A percentile compares a stretch with the other conserved stretches of the same genome.
phyloP scores from a whole-genome alignment of 2,329 filamentous ascomycete genomes.

The Venturia nashicola region DNA sequence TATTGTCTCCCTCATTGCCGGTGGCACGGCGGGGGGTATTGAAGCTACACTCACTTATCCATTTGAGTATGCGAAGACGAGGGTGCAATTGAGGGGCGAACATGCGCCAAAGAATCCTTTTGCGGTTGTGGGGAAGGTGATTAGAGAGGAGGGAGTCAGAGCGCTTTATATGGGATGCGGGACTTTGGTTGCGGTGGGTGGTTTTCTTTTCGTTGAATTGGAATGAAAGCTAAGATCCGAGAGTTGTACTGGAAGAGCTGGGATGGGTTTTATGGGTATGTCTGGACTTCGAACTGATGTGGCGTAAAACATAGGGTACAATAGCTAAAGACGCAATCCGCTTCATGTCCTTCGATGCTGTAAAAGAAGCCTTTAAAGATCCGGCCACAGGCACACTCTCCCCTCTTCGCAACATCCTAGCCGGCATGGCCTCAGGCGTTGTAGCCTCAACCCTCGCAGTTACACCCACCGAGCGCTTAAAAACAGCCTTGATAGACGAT shows the following conservation, averaged over 20 bases:
- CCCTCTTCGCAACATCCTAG: slow-evolving; percentile 43
- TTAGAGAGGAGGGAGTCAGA: slow-evolving; percentile 41
- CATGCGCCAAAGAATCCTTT: slow-evolving; percentile 42
- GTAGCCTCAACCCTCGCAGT: slow-evolving; percentile 52
- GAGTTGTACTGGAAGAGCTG: background rate
- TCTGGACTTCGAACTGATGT: background rate
- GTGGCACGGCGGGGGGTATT: slow-evolving; percentile 26
- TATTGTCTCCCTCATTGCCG: slow-evolving; percentile 24
- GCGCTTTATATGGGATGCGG: slow-evolving; percentile 53
- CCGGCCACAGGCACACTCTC: slow-evolving; percentile 44
- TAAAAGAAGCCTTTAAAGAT: slow-evolving; percentile 46
- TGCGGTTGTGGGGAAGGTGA: slow-evolving; percentile 41
- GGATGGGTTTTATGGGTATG: background rate
- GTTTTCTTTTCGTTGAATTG: background rate
- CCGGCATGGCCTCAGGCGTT: slow-evolving; percentile 52
- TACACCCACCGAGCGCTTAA: slow-evolving; percentile 56
- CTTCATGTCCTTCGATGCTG: slow-evolving; percentile 54
- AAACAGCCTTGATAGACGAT: slow-evolving; percentile 55
- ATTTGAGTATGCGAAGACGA: slow-evolving; percentile 56
- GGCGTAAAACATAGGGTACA: slow-evolving; percentile 32
- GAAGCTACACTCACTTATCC: slow-evolving; percentile 39
- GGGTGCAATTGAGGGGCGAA: slow-evolving; percentile 42
- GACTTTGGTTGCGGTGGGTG: slow-evolving; percentile 39
- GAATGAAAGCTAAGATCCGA: background rate
- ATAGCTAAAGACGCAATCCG: slow-evolving; percentile 54